Evolutionary conservation across 441 rosid genomes (phyloP), one percentile per base, ranked within the genome.

Genomic region (Metrosideros polymorpha): DNA sequence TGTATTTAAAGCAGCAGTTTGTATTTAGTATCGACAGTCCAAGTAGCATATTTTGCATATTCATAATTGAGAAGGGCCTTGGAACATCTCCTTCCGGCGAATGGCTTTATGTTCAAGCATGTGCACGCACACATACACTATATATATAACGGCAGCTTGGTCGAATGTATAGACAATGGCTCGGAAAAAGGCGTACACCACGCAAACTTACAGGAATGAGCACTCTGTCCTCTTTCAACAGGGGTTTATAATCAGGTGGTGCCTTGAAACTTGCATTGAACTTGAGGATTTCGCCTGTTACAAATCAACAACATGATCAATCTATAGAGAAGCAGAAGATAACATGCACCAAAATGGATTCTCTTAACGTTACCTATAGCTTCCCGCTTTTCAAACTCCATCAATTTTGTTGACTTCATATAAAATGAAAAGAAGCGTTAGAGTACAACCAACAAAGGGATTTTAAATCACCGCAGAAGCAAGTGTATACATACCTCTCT

Each of bases 351-450:
- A 47, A 83, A 32, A 56, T 49, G 84, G 45, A 55, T 43, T 30
- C 56, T n/a, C 52, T 52, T 71, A 63, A 87, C 57, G 89, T 84
- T 92, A 95, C 99, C 99, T 86, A 96, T 97, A 59, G 85, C 89
- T 92, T 97, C 97, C 88, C 91, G 94, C 91, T 87, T 94, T 87
- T 97, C 99, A 86, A 95, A 91, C 82, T 95, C 96, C 95, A 95
- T 88, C 83, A 83, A 90, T 86, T 92, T 92, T 53, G 89, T 87
- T 63, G 91, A 90, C 99, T 95, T 89, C 92, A 92, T 87, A 82
- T 13, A 86, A 61, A 54, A 43, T 27, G 47, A 29, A 27, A 30
- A 35, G 32, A 71, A 51, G 63, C 12, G 53, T 82, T 22, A 35
- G 76, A 39, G 13, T 30, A 45, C 57, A 52, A 82, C 57, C 32